phyloP scores from a whole-genome alignment of 495 filamentous ascomycete species.

The Penicillium canariense region DNA sequence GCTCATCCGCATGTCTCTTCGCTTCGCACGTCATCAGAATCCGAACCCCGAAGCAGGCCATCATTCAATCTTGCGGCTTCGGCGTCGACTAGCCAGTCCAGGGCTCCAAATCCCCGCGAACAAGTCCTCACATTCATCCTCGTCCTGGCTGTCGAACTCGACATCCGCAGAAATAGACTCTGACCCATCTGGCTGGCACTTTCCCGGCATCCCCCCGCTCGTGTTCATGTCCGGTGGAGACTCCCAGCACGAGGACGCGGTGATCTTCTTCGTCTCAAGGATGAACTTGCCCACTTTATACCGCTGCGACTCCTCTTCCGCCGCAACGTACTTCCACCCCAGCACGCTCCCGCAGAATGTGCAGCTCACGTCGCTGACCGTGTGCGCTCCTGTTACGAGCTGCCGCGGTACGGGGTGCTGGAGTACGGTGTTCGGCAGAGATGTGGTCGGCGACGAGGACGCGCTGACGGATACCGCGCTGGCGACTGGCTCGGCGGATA shows the following conservation, averaged over 20 bases:
- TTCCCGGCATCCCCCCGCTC: neutral
- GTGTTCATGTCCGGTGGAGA: constrained; percentile 25
- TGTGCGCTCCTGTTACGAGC: constrained; percentile 75
- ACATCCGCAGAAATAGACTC: constrained; percentile 33
- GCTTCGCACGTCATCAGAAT: constrained; percentile 14
- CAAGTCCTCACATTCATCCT: constrained; percentile 92
- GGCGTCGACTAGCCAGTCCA: constrained; percentile 62
- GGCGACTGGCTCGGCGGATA: constrained; percentile 46
- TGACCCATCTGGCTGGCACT: constrained; percentile 11
- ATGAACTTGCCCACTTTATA: constrained; percentile 98
- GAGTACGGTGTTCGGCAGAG: constrained; percentile 54
- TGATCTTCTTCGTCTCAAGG: constrained; percentile 78
- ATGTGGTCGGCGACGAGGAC: constrained; percentile 33
- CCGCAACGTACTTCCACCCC: constrained; percentile 93
- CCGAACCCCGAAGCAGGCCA: constrained; percentile 29
- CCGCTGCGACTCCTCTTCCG: constrained; percentile 72
- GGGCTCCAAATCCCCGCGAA: constrained; percentile 86
- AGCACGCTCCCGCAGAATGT: constrained; percentile 64
- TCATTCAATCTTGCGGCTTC: constrained; percentile 48
- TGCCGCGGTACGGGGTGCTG: constrained; percentile 65
- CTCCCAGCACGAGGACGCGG: constrained; percentile 67
- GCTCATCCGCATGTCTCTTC: neutral
- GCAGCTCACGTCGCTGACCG: constrained; percentile 56
- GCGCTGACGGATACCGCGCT: constrained; percentile 30
- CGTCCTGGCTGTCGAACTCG: constrained; percentile 87